phyloP scores from a whole-genome alignment of 768 basidiomycete species.

The Auricularia sp. region DNA sequence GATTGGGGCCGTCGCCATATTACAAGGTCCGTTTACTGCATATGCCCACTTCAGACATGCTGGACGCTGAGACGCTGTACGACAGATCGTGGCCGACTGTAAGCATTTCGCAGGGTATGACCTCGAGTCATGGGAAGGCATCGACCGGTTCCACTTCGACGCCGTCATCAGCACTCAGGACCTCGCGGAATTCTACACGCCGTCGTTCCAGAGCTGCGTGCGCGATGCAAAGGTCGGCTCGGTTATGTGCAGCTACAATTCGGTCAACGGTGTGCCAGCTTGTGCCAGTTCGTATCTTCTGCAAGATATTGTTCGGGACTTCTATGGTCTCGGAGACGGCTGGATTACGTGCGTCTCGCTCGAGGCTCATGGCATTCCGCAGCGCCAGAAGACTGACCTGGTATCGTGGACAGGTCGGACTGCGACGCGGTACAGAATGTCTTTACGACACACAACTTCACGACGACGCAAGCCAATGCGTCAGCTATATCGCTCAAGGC shows the following conservation, averaged over 20 bases:
- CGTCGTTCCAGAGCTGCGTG: slow-evolving; percentile 48
- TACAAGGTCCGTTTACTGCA: slow-evolving; percentile 27
- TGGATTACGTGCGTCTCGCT: slow-evolving; percentile 11
- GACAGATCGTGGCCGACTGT: slow-evolving; percentile 34
- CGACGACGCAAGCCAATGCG: slow-evolving; percentile 33
- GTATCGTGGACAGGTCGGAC: slow-evolving; percentile 28
- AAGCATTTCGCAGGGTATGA: slow-evolving; percentile 55
- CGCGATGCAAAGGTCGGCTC: slow-evolving; percentile 49
- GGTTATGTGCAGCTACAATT: slow-evolving; percentile 53
- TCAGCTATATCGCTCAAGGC: slow-evolving; percentile 41
- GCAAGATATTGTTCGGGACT: slow-evolving; percentile 36
- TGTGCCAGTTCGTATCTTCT: slow-evolving; percentile 46
- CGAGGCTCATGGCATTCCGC: background rate
- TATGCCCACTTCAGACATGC: background rate
- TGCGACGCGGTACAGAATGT: slow-evolving; percentile 47
- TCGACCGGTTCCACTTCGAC: slow-evolving; percentile 38
- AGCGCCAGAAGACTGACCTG: too few relatives aligned
- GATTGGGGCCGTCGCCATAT: slow-evolving; percentile 39
- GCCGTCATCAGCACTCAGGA: slow-evolving; percentile 46
- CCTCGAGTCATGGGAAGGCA: slow-evolving; percentile 45
- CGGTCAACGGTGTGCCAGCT: slow-evolving; percentile 48
- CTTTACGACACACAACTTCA: slow-evolving; percentile 40
- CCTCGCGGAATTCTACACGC: slow-evolving; percentile 44
- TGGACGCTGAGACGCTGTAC: background rate
- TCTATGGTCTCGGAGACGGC: slow-evolving; percentile 41